Base-by-base conservation (phyloP, 495 filamentous ascomycete genomes). In the Pseudevernia furfuracea region DNA sequence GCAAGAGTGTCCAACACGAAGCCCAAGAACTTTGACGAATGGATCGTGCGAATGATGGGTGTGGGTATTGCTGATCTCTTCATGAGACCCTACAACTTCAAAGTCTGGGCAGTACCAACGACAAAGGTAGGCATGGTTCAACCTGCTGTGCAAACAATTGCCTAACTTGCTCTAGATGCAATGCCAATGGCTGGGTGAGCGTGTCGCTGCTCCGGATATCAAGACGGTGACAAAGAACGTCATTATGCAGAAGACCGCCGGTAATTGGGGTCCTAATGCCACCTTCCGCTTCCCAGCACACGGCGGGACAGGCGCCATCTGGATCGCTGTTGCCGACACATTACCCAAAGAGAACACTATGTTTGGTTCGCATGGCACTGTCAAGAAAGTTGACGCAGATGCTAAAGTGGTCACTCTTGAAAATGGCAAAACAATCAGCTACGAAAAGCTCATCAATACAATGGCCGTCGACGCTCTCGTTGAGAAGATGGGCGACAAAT, bases 1-100 rank as follows among this genome's bases (percentile, higher is more conserved):
- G 82, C 82, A 63, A 90, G 93, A 66, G 90, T 93, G 38, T 77
- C 90, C 66, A 93, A 84, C 79, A 90, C 85, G 59, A 97, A 97
- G 81, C 94, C 95, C 59, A 88, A 90, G 79, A 81, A 92, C 79
- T 99, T 99, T 69, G 95, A 99, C 71, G 92, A 97, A 81, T 97
- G 94, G 94, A 97, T 99, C 72, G 75, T 97, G 67, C 85, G 93
- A 63, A 95, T 85, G 79, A 93, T 90, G 83, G 94, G 94, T 71
- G 78, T 79, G 68, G 94, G 95, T 69, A 82, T 99, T 68, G 94
- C 94, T 64, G 86, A 99, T 76, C 80, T 92, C 61, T 99, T 99
- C 86, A 99, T 99, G 94, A 81, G 95, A 71, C 94, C 94, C 55
- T 99, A 99, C 84, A 99, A 99, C 85, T 97, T 85, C 86, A 99